These are phyloP conservation scores for Moricandia moricandioides DNA, from an alignment of 345 rosid species.

Conservation along the genomic window DNA sequence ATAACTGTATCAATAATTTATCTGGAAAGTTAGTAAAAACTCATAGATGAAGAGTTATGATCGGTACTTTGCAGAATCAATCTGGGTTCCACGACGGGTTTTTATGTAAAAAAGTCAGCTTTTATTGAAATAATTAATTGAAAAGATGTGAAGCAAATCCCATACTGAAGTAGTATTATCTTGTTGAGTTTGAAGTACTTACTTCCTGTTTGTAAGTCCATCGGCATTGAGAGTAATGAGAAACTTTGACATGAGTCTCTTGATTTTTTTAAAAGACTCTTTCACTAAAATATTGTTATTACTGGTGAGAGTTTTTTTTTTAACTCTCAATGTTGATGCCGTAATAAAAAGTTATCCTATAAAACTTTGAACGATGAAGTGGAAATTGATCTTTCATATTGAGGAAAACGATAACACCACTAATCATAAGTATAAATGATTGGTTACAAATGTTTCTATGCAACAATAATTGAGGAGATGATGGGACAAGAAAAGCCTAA, in stretches of 20 bases:
- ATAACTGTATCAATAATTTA: too few species aligned
- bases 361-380: neutral
- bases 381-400: neutral
- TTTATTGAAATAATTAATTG: too few species aligned
- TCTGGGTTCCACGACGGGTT: too few species aligned
- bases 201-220: neutral
- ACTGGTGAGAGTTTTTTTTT: neutral
- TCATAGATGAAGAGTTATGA: too few species aligned
- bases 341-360: neutral
- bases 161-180: too few species aligned
- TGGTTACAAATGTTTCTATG: neutral
- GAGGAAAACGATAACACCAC: slow-evolving; percentile 2
- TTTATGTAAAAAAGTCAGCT: too few species aligned
- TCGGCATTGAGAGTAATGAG: neutral
- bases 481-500: neutral
- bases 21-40: too few species aligned
- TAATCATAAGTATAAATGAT: slow-evolving; percentile 19
- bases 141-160: too few species aligned
- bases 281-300: too few species aligned
- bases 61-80: too few species aligned
- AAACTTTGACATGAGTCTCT: neutral
- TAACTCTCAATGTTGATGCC: neutral
- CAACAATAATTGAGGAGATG: slow-evolving; percentile 12
- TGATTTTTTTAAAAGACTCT: neutral
- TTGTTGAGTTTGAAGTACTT: too few species aligned